Conservation (phyloP, 2,329 filamentous ascomycete genomes). For the Neopestalotiopsis sp. region DNA sequence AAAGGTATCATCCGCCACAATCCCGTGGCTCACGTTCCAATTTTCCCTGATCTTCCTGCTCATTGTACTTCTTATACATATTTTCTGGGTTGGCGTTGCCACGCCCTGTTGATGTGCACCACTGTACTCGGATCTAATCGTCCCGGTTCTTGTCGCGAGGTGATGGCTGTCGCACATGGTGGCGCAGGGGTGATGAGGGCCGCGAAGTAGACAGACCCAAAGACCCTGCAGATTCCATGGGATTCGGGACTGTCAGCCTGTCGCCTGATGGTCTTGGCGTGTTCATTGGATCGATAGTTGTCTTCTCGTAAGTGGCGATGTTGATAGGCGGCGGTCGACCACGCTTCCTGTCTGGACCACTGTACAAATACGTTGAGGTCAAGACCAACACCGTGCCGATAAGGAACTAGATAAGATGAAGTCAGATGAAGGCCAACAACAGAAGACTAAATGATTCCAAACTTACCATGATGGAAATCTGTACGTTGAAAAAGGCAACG, state of each 20-base stretch:
- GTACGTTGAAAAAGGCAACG: conserved; percentile 82
- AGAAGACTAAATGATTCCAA: background rate
- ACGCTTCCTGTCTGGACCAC: conserved; percentile 64
- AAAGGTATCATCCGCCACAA: background rate
- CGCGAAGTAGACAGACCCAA: conserved; percentile 39
- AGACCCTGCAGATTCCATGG: conserved; percentile 31
- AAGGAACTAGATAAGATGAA: conserved; percentile 66
- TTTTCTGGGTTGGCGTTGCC: background rate
- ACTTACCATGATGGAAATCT: conserved; percentile 74
- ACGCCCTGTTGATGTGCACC: background rate
- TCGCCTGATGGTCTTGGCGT: conserved; percentile 34
- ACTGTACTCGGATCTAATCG: conserved; percentile 27
- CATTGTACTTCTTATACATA: background rate
- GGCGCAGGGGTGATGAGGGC: conserved; percentile 36
- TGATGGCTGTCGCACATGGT: conserved; percentile 32
- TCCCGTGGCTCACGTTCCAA: background rate
- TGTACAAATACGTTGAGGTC: conserved; percentile 85
- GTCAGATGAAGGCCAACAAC: background rate
- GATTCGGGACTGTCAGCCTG: conserved; percentile 35
- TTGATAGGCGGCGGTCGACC: conserved; percentile 68
- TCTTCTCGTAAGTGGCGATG: conserved; percentile 80
- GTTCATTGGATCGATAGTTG: conserved; percentile 55
- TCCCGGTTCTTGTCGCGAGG: conserved; percentile 34
- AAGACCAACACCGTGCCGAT: conserved; percentile 81
- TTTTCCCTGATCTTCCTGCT: background rate